Base-by-base conservation (phyloP, 2,329 filamentous ascomycete genomes). In the Blumeria hordei region DNA sequence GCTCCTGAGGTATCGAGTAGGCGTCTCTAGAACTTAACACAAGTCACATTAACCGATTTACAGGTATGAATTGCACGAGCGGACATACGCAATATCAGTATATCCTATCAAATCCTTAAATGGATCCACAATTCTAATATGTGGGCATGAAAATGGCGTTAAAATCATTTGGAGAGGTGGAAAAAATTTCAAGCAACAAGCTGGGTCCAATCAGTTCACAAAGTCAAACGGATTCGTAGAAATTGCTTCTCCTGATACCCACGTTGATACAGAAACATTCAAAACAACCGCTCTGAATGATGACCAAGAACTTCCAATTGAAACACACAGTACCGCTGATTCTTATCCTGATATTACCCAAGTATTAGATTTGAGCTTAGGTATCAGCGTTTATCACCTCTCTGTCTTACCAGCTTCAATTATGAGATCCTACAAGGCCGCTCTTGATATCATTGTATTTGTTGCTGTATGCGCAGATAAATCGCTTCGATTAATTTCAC, bases 91-190 rank as follows among this genome's bases (percentile, higher is more conserved):
- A 61, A 71, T 79, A 53, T 75, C 78, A 60, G 72, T 72, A 3
- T 81, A 81, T 61, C 79, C 79, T 0, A 69, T 79, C 16, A 70
- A 72, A 56, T 80, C 78, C 1, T 72, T 77, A 1, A 79, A 83
- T 62, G 78, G 78, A 37, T 78, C 79, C 6, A 77, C 73, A 2
- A 73, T 82, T 62, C 64, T 82, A 32, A 66, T 83, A 47, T 80
- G 80, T 61, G 78, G 75, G 49, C 78, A 81, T 60, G 76, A 80
- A 57, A 77, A 74, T 64, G 79, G 79, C 47, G 66, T 81, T 44
- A 77, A 73, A 3, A 62, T 82, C 39, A 65, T 77, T 28, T 83
- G 79, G 79, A 73, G 77, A 44, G 79, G 79, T 49, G 78, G 78
- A 10, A 72, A 71, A 53, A 70, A 71, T n/a, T 75, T 82, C 61